Evolutionary conservation across 1,284 basidiomycete genomes (phyloP).

Genomic region (Trichosporon sp.): DNA sequence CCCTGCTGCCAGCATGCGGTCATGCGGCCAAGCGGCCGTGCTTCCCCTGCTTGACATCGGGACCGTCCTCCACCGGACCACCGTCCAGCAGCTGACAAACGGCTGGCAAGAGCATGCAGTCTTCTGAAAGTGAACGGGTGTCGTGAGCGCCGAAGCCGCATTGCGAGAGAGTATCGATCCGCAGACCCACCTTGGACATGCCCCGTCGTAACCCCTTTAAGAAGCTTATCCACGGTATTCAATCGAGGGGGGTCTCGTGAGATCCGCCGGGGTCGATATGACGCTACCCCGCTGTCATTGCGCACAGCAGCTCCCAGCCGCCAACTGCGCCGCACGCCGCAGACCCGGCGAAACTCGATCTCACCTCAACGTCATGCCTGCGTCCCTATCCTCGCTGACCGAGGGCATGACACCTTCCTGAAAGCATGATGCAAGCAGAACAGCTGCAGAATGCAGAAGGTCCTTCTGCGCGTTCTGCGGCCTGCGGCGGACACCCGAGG

Average conservation of each 20-base stretch:
- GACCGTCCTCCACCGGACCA: too few relatives aligned
- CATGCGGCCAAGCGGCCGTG: too few relatives aligned
- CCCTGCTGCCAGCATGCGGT: too few relatives aligned
- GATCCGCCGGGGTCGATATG: not conserved
- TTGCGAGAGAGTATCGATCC: too few relatives aligned
- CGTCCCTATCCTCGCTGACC: not conserved
- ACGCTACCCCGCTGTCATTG: not conserved
- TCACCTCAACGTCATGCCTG: not conserved
- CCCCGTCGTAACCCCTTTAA: not conserved
- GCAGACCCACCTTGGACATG: not conserved
- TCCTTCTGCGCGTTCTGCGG: too few relatives aligned
- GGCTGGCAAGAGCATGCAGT: too few relatives aligned
- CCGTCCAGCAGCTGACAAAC: too few relatives aligned
- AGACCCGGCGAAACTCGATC: not conserved
- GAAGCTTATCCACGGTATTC: not conserved
- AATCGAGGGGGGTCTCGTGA: not conserved
- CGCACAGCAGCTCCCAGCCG: not conserved
- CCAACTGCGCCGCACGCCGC: not conserved
- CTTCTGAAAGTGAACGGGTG: too few relatives aligned
- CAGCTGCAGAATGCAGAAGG: too few relatives aligned
- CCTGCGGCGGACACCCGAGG: not conserved
- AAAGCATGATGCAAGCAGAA: not conserved
- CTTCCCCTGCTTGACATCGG: too few relatives aligned
- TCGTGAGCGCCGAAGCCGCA: too few relatives aligned
- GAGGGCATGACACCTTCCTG: not conserved